Base-by-base conservation (phyloP, 2,329 filamentous ascomycete species). In the Cryphonectria japonica region DNA sequence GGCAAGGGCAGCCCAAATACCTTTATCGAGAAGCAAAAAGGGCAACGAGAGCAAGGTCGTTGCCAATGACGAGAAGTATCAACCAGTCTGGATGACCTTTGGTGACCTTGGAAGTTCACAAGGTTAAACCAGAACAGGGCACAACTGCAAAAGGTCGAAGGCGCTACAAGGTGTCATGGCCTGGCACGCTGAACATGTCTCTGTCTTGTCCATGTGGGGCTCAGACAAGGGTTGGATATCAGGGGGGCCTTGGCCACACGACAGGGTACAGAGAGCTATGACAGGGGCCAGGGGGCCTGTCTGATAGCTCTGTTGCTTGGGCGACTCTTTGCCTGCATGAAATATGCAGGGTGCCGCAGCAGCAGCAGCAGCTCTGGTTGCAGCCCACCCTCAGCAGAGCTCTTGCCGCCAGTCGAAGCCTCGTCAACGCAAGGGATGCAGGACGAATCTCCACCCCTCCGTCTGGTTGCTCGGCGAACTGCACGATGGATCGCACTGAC, bases 1-100 rank as follows among this genome's bases (percentile, higher is more conserved):
- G 70, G 63, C 64, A 66, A 72, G 70, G 70, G 70, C 67, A 64
- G 66, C 70, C 61, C 68, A 59, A 66, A 61, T 62, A 39, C 34
- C 69, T 71, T 29, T 69, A 61, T 22, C 65, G 4, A 59, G 54
- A 59, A 32, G 54, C 29, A 34, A 16, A 57, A 59, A 59, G 29
- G 13, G 54, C 54, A 16, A 59, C 5, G 52, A 32, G 26, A 14
- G 52, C 52, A 29, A 29, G 3, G 43, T 57, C 52, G 26, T 32
- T 57, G 43, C 52, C 52, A 57, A 57, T 26, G 52, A 26, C n/a
- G 52, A 29, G 26, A 57, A 29, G 52, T n/a, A 26, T 7, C 22
- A 26, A 29, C 41, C 41, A 43, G 14, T 4, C 41, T 43, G 41
- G 41, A 43, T 16, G 13, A 16, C 41, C 16, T 43, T 43, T 43